Base-by-base conservation (phyloP, 768 basidiomycete genomes). In the Mycena metata region DNA sequence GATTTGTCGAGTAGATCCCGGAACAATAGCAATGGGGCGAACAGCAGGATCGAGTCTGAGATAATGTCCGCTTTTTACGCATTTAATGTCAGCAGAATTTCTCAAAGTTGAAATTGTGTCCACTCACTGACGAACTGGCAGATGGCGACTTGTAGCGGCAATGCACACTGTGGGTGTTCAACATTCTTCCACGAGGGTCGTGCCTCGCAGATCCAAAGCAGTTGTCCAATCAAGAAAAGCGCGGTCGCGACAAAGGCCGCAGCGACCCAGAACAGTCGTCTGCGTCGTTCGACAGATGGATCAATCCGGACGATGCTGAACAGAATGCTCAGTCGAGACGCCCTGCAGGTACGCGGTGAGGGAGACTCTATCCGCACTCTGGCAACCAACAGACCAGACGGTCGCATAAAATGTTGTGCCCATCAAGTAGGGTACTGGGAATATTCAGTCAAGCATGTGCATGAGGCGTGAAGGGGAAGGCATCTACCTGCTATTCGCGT, bases 291-390 rank as follows among this genome's bases (percentile, higher is more conserved):
- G 10, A 42, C 66, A 56, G 80, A 79, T 2, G 84, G 83, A 61
- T 85, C 83, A 70, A 88, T 81, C 50, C 88, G 85, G 60, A 88
- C 83, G 67, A 89, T 81, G 10, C 86, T 87, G 75, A 85, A 85
- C 12, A 89, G 75, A 54, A 88, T 86, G 24, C 86, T 83, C n/a
- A 86, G 76, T 23, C 87, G 83, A 1, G 87, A 78, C 42, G 77
- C 80, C 84, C 85, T 85, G 12, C 24, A n/a, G 33, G 4, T n/a
- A 21, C 36, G n/a, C 24, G n/a, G 41, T 43, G 35, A 21, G 16
- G 16, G 19, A 23, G 12, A 21, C 49, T 54, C 17, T 35, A 21
- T 17, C 5, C n/a, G 35, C 13, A 49, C 13, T 30, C 8, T 36
- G 52, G 6, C 13, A 11, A 5, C 52, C 9, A 55, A 55, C 76